phyloP scores from a whole-genome alignment of 495 filamentous ascomycete species.

The Lophiotrema nucula region DNA sequence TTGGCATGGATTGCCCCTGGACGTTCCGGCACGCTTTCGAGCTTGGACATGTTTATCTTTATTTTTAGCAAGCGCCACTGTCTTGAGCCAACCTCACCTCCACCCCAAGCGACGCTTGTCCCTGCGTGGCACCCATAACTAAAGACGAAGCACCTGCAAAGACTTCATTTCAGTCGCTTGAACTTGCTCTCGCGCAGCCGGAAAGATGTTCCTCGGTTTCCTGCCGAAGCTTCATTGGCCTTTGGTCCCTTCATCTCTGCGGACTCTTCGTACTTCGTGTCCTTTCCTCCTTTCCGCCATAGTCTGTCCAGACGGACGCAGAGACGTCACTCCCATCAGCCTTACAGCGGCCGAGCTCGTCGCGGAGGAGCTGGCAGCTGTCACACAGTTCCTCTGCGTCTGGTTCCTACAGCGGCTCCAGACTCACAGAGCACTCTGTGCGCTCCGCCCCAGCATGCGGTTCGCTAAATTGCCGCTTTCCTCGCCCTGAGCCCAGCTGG shows the following conservation, averaged over 20 bases:
- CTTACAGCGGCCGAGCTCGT: constrained; percentile 11
- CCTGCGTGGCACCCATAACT: constrained; percentile 31
- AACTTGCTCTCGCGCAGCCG: constrained; percentile 23
- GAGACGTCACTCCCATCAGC: constrained; percentile 22
- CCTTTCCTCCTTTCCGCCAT: constrained; percentile 17
- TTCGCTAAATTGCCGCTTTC: neutral
- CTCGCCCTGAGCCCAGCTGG: neutral
- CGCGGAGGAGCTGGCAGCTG: neutral
- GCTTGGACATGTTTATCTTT: constrained; percentile 31
- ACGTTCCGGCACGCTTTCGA: neutral
- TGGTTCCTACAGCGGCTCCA: constrained; percentile 19
- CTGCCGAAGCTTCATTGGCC: neutral
- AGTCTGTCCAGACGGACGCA: neutral
- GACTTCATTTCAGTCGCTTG: constrained; percentile 30
- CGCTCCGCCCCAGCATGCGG: neutral
- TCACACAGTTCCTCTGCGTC: neutral
- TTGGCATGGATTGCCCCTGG: constrained; percentile 5
- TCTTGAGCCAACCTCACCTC: constrained; percentile 20
- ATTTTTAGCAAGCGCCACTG: constrained; percentile 1
- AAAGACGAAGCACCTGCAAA: constrained; percentile 17
- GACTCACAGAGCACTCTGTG: too few species aligned
- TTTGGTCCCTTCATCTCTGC: neutral
- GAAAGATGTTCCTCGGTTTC: constrained; percentile 14
- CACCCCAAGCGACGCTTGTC: constrained; percentile 12
- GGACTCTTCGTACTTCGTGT: constrained; percentile 27